Base-by-base conservation (phyloP, 805 yeast genomes). In the Naumovozyma castellii region DNA sequence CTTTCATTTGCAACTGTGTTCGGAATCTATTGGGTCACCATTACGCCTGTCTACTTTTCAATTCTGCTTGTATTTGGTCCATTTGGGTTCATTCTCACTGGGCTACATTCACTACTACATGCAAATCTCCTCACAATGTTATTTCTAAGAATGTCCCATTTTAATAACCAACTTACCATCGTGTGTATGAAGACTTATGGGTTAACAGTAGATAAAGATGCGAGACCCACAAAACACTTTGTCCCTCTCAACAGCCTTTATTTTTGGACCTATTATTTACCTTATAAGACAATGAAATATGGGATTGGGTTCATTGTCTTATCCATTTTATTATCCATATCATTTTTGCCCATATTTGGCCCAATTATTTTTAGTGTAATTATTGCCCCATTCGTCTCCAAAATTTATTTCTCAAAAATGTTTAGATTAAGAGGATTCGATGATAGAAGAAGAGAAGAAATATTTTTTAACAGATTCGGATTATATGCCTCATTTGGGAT, bases 101-200 rank as follows among this genome's bases (percentile, higher is more conserved):
- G 51, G 32, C 31, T 56, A 12, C 64, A 59, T 41, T 46, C 57
- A 5, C 39, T 55, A 19, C 35, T 59, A 30, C 64, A 59, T 10
- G 48, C 56, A n/a, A 59, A 58, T 36, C 38, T 51, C 33, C 44
- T 59, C 3, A 49, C 59, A 3, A 52, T 59, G 60, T 43, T 57
- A 54, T 55, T 54, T 35, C 47, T 59, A 55, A 48, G 64, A 38
- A 35, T 53, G 19, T 43, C 54, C 6, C 60, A 56, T 41, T 40
- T 48, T n/a, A 44, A 51, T 27, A 49, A 47, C 22, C 28, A 40
- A 4, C 19, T 55, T 15, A 50, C 50, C 4, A 36, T 35, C 8
- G 37, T 35, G n/a, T 43, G 50, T 18, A 19, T 54, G 18, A 35
- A 25, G 2, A 3, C 13, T n/a, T 10, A 18, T 15, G 38, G 27